These are phyloP conservation scores for Radiomyces spectabilis DNA, from an alignment of 192 early-diverging fungal genomes.

Conservation along the genomic window DNA sequence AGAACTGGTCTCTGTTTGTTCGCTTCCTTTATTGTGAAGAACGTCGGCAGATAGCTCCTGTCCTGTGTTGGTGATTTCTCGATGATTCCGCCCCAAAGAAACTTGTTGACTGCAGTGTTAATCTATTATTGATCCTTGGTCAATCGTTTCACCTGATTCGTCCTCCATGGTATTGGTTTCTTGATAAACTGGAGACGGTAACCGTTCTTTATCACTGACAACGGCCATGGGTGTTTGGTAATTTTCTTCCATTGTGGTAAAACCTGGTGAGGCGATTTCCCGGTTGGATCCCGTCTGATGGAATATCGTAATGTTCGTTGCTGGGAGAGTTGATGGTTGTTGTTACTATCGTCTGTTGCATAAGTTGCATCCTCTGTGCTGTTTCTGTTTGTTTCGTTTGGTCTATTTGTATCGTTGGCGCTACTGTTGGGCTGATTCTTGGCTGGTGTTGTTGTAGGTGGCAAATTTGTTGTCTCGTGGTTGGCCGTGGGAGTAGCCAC, in stretches of 20 bases:
- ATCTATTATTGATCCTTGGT: background rate
- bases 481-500: background rate
- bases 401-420: background rate
- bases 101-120: background rate
- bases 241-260: background rate
- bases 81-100: background rate
- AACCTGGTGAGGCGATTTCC: background rate
- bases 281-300: background rate
- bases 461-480: background rate
- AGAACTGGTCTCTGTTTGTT: slow-evolving; percentile 6
- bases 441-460: background rate
- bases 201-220: background rate
- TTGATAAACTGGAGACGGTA: slow-evolving; percentile 1
- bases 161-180: slow-evolving; percentile 5
- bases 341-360: no score
- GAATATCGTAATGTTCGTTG: background rate
- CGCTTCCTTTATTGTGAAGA: slow-evolving; percentile 8
- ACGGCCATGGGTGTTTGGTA: background rate
- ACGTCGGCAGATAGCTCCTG: background rate
- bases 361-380: no score
- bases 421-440: background rate
- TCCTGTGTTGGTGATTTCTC: background rate
- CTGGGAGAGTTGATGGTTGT: no score
- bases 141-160: background rate
- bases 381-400: no score